phyloP scores from a whole-genome alignment of 2,329 filamentous ascomycete species.

The Cercospora sp. region DNA sequence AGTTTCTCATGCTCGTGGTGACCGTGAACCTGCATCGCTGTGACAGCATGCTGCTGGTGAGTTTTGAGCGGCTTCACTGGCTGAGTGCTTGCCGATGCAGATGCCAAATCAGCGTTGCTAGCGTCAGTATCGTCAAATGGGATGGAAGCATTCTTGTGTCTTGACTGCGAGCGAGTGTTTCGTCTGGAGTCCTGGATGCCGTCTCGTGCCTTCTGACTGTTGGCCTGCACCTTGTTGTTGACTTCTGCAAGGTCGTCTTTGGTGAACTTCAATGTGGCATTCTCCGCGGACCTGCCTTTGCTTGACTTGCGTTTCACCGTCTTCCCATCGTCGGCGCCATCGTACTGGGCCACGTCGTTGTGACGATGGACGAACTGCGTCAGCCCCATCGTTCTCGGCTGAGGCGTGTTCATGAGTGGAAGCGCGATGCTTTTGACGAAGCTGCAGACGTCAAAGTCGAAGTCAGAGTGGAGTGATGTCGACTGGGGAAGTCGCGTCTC shows the following conservation, averaged over 20 bases:
- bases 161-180: neutral
- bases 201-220: neutral
- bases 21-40: neutral
- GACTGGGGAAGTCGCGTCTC: neutral
- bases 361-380: slow-evolving; percentile 14
- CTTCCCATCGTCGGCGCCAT: slow-evolving; percentile 6
- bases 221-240: neutral
- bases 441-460: neutral
- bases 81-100: slow-evolving; percentile 4
- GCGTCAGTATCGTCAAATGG: slow-evolving; percentile 17
- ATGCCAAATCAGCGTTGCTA: slow-evolving; percentile 16
- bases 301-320: neutral
- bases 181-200: neutral
- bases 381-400: neutral
- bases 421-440: neutral
- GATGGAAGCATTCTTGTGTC: neutral
- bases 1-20: too few relatives aligned
- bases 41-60: neutral
- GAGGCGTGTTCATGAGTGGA: neutral
- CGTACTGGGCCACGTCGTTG: slow-evolving; percentile 3
- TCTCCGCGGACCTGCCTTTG: neutral
- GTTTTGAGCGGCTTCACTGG: neutral
- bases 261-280: neutral
- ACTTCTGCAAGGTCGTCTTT: neutral
- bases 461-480: neutral